phyloP scores from a whole-genome alignment of 2,329 filamentous ascomycete species.

The Exophiala spinifera region DNA sequence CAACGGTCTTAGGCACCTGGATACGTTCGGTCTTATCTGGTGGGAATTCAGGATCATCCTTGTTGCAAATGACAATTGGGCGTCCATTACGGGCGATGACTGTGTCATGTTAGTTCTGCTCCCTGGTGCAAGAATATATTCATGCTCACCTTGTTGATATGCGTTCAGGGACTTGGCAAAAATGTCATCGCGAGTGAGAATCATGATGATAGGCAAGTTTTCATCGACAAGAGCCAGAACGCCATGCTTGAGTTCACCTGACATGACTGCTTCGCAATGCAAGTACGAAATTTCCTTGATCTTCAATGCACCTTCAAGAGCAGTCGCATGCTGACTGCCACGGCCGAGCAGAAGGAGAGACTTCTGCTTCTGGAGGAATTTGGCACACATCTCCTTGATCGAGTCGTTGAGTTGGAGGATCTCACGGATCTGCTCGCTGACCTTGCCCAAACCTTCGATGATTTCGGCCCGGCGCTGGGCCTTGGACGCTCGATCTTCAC shows the following conservation, averaged over 20 bases:
- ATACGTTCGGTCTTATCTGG: conserved; percentile 90
- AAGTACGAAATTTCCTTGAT: conserved; percentile 99
- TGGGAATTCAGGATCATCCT: conserved; percentile 82
- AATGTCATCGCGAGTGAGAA: conserved; percentile 89
- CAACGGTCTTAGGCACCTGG: conserved; percentile 92
- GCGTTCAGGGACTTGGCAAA: conserved; percentile 99
- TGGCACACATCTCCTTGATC: conserved; percentile 91
- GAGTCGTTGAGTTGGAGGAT: conserved; percentile 86
- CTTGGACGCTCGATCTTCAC: conserved; percentile 95
- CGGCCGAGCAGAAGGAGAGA: conserved; percentile 87
- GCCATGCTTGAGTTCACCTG: conserved; percentile 98
- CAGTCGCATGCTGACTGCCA: conserved; percentile 94
- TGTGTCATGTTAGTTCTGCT: conserved; percentile 40
- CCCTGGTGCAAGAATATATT: conserved; percentile 11
- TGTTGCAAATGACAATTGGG: conserved; percentile 98
- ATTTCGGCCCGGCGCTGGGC: conserved; percentile 88
- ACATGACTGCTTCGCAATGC: conserved; percentile 99
- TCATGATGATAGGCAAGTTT: conserved; percentile 99
- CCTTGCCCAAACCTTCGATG: conserved; percentile 83
- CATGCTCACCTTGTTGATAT: conserved; percentile 81
- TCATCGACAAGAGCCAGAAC: conserved; percentile 96
- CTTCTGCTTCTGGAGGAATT: conserved; percentile 96
- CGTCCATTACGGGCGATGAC: conserved; percentile 94
- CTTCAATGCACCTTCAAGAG: conserved; percentile 93
- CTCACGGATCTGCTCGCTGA: conserved; percentile 88